Conservation (phyloP, 805 yeast species). For the Kuraishia hungarica region DNA sequence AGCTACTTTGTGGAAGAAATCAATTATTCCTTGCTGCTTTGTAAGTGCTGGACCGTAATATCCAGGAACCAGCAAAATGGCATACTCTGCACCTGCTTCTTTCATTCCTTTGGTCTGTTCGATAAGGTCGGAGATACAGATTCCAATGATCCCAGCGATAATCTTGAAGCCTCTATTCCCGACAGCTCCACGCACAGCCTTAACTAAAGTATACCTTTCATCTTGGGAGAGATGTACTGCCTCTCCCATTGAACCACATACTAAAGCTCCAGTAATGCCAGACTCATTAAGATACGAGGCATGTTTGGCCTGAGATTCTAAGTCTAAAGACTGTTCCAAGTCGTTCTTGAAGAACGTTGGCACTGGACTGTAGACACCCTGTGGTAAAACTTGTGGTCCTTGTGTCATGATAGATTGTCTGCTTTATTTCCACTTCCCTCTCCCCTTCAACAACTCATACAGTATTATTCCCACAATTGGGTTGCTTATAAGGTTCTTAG, state of each 20-base stretch:
- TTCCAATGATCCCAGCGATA: slow-evolving; percentile 37
- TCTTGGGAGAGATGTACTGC: slow-evolving; percentile 34
- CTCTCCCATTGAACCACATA: slow-evolving; percentile 46
- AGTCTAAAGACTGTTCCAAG: slow-evolving; percentile 25
- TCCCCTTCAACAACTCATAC: too few species aligned
- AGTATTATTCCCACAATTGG: neutral
- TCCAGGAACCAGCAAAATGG: slow-evolving; percentile 31
- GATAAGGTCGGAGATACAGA: slow-evolving; percentile 31
- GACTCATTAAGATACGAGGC: slow-evolving; percentile 28
- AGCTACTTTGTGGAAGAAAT: slow-evolving; percentile 31
- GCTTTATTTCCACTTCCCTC: neutral
- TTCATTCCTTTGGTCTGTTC: slow-evolving; percentile 23
- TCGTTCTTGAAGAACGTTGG: slow-evolving; percentile 41
- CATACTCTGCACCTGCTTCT: slow-evolving; percentile 25
- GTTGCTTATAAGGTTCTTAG: neutral
- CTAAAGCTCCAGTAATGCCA: slow-evolving; percentile 36
- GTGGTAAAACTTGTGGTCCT: neutral
- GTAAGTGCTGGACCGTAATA: slow-evolving; percentile 34
- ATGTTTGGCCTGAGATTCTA: slow-evolving; percentile 34
- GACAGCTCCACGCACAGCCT: slow-evolving; percentile 26
- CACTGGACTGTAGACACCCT: slow-evolving; percentile 40
- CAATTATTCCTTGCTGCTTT: slow-evolving; percentile 34
- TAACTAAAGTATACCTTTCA: slow-evolving; percentile 28
- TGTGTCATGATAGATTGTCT: neutral
- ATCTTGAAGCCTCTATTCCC: slow-evolving; percentile 20